Conservation (phyloP, 2,329 filamentous ascomycete species). For the Pyrenochaeta sp. region DNA sequence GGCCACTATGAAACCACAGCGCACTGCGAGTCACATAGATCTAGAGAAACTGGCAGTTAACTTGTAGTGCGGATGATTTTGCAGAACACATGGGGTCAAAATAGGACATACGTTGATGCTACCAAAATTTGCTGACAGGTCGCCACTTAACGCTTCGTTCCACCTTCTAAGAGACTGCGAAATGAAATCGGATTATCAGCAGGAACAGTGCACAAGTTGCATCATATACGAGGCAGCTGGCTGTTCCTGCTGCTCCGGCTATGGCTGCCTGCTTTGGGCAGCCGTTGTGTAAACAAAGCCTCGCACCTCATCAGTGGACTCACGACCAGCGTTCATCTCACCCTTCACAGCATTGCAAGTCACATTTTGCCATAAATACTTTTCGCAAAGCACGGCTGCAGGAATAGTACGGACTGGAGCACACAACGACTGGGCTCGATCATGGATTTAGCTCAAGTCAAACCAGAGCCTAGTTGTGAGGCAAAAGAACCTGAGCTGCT, state of each 20-base stretch:
- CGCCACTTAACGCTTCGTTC: neutral
- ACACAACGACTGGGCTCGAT: neutral
- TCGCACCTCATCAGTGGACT: neutral
- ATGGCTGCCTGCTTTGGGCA: neutral
- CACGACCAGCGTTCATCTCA: neutral
- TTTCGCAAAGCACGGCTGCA: neutral
- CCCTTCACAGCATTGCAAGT: neutral
- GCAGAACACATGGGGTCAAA: neutral
- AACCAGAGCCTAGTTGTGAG: neutral
- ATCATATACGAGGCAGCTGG: too few relatives aligned
- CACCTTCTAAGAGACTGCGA: neutral
- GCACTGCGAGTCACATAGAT: neutral
- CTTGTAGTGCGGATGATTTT: neutral
- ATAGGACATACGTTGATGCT: neutral
- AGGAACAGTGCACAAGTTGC: too few relatives aligned
- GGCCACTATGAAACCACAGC: neutral
- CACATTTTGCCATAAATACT: neutral
- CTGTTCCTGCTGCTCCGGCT: neutral
- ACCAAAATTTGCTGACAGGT: neutral
- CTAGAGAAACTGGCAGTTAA: neutral
- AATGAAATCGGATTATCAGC: too few relatives aligned
- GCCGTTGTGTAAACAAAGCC: constrained; percentile 1
- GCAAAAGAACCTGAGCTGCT: neutral
- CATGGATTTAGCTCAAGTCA: neutral
- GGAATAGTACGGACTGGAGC: neutral